phyloP scores from a whole-genome alignment of 306 rosid genomes.

The Prunus mume region DNA sequence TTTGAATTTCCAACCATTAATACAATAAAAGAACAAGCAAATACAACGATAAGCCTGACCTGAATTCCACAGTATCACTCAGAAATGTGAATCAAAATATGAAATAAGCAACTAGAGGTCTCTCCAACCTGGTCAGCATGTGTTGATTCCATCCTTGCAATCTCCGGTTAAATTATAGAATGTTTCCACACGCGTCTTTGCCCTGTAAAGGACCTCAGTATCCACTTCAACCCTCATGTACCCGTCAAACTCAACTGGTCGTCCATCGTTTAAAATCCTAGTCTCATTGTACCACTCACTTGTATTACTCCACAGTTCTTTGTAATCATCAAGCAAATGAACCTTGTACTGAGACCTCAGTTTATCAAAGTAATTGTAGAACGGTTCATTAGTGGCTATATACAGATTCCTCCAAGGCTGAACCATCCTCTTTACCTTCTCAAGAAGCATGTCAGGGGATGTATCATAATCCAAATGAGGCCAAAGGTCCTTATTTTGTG shows the following conservation, averaged over 20 bases:
- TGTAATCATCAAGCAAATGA: slow-evolving; percentile 91
- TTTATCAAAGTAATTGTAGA: slow-evolving; percentile 89
- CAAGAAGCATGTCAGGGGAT: slow-evolving; percentile 63
- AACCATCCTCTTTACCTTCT: slow-evolving; percentile 73
- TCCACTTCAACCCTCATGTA: slow-evolving; percentile 99
- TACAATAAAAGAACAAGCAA: slow-evolving; percentile 42
- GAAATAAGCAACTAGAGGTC: slow-evolving; percentile 27
- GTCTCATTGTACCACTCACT: slow-evolving; percentile 98
- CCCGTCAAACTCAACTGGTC: slow-evolving; percentile 91
- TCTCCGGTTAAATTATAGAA: slow-evolving; percentile 85
- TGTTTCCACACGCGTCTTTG: slow-evolving; percentile 81
- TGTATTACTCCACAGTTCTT: slow-evolving; percentile 78
- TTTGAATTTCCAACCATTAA: slow-evolving; percentile 37
- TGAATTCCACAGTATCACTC: slow-evolving; percentile 35
- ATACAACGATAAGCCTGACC: slow-evolving; percentile 37
- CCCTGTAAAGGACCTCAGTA: slow-evolving; percentile 90
- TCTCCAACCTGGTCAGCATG: slow-evolving; percentile 64
- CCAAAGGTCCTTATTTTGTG: slow-evolving; percentile 84
- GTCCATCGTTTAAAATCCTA: slow-evolving; percentile 57
- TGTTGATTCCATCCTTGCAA: slow-evolving; percentile 95
- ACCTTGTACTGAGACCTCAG: slow-evolving; percentile 84
- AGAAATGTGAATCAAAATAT: slow-evolving; percentile 27
- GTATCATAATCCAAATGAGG: slow-evolving; percentile 88
- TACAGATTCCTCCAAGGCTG: slow-evolving; percentile 89
- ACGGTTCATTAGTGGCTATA: slow-evolving; percentile 87